Conservation (phyloP, 75 land plant species). For the Picea glauca region DNA sequence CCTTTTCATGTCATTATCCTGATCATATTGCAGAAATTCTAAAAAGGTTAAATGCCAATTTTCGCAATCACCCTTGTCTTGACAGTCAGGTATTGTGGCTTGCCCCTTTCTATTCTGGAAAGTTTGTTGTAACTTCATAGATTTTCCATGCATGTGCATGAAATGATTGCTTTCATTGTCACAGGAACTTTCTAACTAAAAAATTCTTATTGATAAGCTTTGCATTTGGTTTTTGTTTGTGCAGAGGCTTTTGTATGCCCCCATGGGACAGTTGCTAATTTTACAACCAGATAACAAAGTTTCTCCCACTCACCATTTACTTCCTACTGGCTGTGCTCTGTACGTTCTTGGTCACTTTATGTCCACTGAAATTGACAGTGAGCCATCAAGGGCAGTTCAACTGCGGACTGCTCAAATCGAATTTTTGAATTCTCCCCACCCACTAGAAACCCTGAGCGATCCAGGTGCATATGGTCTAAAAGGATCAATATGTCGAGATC, state of each 20-base stretch:
- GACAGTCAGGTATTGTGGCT: slow-evolving; percentile 51
- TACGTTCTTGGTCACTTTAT: slow-evolving; percentile 44
- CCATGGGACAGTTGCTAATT: slow-evolving; percentile 86
- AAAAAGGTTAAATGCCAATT: slow-evolving; percentile 73
- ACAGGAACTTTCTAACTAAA: too few relatives aligned
- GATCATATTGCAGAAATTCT: slow-evolving; percentile 69
- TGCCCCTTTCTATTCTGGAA: neutral
- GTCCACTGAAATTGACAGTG: slow-evolving; percentile 8
- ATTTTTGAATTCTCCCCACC: slow-evolving; percentile 91
- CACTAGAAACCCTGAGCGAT: slow-evolving; percentile 88
- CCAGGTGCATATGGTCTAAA: slow-evolving; percentile 77
- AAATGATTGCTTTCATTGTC: too few relatives aligned
- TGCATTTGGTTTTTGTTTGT: neutral
- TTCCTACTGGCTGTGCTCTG: slow-evolving; percentile 81
- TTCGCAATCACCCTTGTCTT: slow-evolving; percentile 81
- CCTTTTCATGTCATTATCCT: slow-evolving; percentile 86
- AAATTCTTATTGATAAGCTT: too few relatives aligned
- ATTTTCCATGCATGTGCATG: neutral
- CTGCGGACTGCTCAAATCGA: slow-evolving; percentile 57
- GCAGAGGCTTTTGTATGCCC: slow-evolving; percentile 82
- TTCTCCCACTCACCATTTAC: slow-evolving; percentile 81
- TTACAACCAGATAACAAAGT: slow-evolving; percentile 77
- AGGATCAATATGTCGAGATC: slow-evolving; percentile 76
- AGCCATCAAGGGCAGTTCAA: slow-evolving; percentile 18
- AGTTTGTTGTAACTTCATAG: neutral